Base-by-base conservation (phyloP, 345 rosid species). In the Erucastrum elatum region DNA sequence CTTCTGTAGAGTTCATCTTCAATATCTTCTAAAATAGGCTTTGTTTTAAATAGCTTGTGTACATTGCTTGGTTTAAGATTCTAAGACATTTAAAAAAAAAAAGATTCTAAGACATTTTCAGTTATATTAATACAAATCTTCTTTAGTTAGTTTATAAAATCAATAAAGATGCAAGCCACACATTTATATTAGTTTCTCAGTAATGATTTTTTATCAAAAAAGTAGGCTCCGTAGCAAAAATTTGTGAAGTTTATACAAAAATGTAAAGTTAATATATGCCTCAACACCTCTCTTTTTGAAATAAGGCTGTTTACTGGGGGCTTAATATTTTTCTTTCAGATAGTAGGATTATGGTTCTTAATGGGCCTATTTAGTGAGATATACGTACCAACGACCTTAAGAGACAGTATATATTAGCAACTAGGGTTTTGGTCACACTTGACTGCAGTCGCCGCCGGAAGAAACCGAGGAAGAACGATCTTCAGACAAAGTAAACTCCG, bases 381-480 rank as follows among this genome's bases (percentile, higher is more conserved):
- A 39, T 1, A 2, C 26, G 56, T 51, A 51, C 8, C 56, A 72
- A 51, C 39, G 15, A 29, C n/a, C 17, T 2, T 10, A 59, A 16
- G 76, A 70, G 62, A 33, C 31, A 41, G 10, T 59, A 71, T 71
- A 71, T 35, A 10, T 0, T 13, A 30, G 35, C 16, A 33, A 56
- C 25, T 76, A 56, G 16, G 68, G 66, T 58, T 30, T 51, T 7
- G 2, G 4, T 4, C n/a, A 8, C 46, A 10, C 72, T 15, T n/a
- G 11, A 67, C 66, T 59, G 35, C 58, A 67, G 73, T 58, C 51
- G 68, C 74, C 62, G 68, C 74, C 75, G 64, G 65, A 6, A 11
- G 0, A 29, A 41, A 17, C 64, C 74, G 31, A 70, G 56, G 39
- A 13, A 61, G 72, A 70, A 46, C 49, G 1, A 62, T 61, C 75